Conservation (phyloP, 2,329 filamentous ascomycete species). For the Beauveria medogensis region DNA sequence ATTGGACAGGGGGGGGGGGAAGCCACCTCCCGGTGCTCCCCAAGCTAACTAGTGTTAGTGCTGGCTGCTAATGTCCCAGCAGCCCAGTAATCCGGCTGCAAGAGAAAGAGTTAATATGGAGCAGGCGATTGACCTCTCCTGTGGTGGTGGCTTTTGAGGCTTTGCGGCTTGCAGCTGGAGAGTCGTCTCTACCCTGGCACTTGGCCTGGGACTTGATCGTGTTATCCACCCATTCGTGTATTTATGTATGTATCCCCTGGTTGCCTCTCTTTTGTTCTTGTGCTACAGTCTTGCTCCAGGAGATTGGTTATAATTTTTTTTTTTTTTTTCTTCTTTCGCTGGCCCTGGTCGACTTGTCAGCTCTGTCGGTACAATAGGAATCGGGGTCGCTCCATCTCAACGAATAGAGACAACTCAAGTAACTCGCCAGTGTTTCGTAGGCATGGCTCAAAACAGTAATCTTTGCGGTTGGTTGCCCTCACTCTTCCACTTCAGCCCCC, state of each 20-base stretch:
- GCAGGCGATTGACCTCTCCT: background rate
- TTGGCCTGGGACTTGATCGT: background rate
- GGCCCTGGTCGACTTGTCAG: background rate
- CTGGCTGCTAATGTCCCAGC: background rate
- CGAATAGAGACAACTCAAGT: background rate
- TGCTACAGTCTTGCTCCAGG: no score
- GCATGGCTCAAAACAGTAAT: background rate
- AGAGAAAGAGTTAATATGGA: background rate
- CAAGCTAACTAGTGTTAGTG: background rate
- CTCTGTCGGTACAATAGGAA: background rate
- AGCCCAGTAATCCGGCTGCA: background rate
- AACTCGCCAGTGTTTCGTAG: background rate
- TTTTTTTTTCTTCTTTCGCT: background rate
- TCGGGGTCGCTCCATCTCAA: background rate
- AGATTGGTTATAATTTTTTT: no score
- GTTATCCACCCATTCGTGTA: background rate
- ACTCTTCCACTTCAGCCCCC: background rate
- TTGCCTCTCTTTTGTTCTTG: background rate
- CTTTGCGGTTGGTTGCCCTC: background rate
- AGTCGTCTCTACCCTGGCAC: background rate
- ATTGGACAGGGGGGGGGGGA: background rate
- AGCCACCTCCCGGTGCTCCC: background rate
- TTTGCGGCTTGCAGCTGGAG: conserved; percentile 3
- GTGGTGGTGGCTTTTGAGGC: conserved; percentile 6
- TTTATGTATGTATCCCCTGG: background rate